Evolutionary conservation across 176 grass and related monocot species (phyloP).

Genomic region (Saccharum officinarum): DNA sequence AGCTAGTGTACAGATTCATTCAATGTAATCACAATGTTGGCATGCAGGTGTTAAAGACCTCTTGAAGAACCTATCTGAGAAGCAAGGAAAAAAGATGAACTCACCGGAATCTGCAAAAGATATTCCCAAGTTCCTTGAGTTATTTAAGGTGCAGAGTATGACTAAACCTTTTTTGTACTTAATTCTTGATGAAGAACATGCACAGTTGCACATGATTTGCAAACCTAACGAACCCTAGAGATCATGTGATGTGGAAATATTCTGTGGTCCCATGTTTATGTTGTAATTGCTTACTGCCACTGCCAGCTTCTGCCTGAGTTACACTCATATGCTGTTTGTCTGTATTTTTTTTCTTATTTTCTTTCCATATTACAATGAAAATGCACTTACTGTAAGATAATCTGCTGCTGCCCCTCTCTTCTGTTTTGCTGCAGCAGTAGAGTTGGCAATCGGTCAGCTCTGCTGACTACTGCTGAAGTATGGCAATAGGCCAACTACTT

Average conservation of each 20-base stretch:
- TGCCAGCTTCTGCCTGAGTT: not conserved
- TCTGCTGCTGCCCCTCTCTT: too few species aligned
- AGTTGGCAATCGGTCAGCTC: too few species aligned
- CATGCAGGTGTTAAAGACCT: conserved; percentile 79
- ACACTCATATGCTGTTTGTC: not conserved
- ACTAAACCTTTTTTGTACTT: not conserved
- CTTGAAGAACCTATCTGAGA: conserved; percentile 92
- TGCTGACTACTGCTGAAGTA: too few species aligned
- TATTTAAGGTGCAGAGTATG: conserved; percentile 63
- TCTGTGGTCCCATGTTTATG: not conserved
- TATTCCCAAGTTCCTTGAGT: conserved; percentile 88
- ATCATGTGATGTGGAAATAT: not conserved
- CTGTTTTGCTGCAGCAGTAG: too few species aligned
- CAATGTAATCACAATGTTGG: conserved; percentile 4
- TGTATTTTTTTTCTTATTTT: not conserved
- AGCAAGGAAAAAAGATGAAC: conserved; percentile 94
- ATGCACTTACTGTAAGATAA: not conserved
- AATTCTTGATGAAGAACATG: not conserved
- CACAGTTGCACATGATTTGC: not conserved
- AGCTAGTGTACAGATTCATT: not conserved
- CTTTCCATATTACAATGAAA: not conserved
- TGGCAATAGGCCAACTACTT: too few species aligned
- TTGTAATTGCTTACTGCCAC: not conserved
- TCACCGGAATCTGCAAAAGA: conserved; percentile 83
- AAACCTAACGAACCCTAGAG: not conserved